phyloP scores from a whole-genome alignment of 495 filamentous ascomycete species.

The Elasticomyces elasticus region DNA sequence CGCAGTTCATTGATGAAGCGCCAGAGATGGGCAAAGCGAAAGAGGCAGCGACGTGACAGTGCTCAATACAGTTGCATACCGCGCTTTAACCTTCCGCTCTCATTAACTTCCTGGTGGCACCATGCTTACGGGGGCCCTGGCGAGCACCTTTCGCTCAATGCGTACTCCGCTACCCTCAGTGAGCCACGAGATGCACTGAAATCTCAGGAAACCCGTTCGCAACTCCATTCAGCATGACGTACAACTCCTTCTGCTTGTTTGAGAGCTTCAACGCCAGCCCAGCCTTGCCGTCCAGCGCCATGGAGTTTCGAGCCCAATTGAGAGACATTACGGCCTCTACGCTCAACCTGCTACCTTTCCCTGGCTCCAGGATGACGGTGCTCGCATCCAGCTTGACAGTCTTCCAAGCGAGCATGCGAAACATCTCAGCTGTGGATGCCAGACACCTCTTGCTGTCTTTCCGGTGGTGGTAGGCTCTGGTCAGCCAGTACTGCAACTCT shows the following conservation, averaged over 20 bases:
- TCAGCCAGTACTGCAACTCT: not conserved
- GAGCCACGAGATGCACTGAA: too few relatives aligned
- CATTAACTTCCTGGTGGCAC: too few relatives aligned
- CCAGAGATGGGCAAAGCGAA: constrained; percentile 62
- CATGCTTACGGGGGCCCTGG: too few relatives aligned
- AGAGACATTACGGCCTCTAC: not conserved
- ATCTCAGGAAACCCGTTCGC: not conserved
- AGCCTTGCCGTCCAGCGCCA: not conserved
- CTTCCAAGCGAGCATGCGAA: not conserved
- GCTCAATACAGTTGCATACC: not conserved
- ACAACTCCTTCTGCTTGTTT: not conserved
- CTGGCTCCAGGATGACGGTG: not conserved
- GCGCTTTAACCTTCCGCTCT: too few relatives aligned
- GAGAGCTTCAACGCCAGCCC: not conserved
- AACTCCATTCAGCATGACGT: not conserved
- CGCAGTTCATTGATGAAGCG: constrained; percentile 68
- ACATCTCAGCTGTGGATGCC: not conserved
- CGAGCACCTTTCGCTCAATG: too few relatives aligned
- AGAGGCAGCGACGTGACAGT: constrained; percentile 48
- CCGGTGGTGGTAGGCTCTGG: not conserved
- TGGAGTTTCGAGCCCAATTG: not conserved
- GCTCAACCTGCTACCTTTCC: not conserved
- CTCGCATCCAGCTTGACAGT: not conserved
- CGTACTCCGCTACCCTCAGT: too few relatives aligned
- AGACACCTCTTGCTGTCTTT: not conserved